A percentile compares a stretch with the other conserved stretches of the same genome.
These are phyloP conservation scores for Massariosphaeria phaeospora DNA, from an alignment of 495 filamentous ascomycete species.

Conservation along the genomic window DNA sequence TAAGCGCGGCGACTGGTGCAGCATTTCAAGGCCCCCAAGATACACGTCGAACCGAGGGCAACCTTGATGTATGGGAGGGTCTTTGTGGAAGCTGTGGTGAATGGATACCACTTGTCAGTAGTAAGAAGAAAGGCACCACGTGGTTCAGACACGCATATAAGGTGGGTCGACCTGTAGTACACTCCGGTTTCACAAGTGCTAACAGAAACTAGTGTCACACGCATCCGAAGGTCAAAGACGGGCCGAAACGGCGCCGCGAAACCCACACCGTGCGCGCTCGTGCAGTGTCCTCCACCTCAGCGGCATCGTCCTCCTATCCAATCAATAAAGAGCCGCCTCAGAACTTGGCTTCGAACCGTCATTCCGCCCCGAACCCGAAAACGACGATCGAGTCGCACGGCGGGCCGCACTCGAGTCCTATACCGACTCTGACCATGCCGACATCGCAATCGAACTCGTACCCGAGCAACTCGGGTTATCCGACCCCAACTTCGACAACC, in stretches of 20 bases:
- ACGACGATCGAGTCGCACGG: background rate
- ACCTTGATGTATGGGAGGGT: constrained; percentile 75
- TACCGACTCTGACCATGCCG: constrained; percentile 4
- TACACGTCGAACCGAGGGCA: constrained; percentile 69
- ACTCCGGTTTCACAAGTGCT: constrained; percentile 18
- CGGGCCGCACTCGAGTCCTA: background rate
- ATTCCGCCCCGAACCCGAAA: constrained; percentile 9
- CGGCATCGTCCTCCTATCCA: constrained; percentile 26
- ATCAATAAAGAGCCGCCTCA: constrained; percentile 19
- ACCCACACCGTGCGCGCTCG: constrained; percentile 44
- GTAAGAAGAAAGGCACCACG: constrained; percentile 80
- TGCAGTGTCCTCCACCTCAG: constrained; percentile 32
- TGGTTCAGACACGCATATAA: constrained; percentile 84
- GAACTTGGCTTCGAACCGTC: background rate
- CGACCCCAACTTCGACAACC: constrained; percentile 1
- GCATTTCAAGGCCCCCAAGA: constrained; percentile 68
- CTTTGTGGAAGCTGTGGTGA: constrained; percentile 71
- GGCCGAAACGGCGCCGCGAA: constrained; percentile 64
- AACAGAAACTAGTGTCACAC: constrained; percentile 59
- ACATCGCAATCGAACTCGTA: background rate
- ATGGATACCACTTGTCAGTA: constrained; percentile 73
- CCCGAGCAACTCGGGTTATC: background rate
- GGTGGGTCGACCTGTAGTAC: constrained; percentile 50
- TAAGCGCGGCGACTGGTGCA: constrained; percentile 69
- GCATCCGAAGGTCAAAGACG: constrained; percentile 68